phyloP scores from a whole-genome alignment of 345 rosid genomes.

The Eucalyptus sp. region DNA sequence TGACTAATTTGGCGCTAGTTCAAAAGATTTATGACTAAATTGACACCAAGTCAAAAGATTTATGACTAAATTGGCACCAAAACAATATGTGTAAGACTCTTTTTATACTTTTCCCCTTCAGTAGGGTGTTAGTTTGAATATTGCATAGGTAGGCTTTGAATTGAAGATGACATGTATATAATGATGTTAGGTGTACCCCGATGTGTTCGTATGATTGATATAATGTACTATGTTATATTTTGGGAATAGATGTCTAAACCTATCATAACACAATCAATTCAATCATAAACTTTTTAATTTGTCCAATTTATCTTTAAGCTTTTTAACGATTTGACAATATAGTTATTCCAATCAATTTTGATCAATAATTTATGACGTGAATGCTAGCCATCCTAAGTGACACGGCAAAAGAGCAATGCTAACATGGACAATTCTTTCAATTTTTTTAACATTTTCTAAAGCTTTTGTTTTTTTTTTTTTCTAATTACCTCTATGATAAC shows the following conservation, averaged over 20 bases:
- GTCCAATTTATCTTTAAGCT: too few species aligned
- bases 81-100: too few species aligned
- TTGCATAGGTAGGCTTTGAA: background rate
- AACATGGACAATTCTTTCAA: too few species aligned
- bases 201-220: background rate
- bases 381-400: too few species aligned
- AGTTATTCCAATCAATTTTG: background rate
- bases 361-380: fast-evolving
- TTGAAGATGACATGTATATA: background rate
- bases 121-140: background rate
- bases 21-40: too few species aligned
- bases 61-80: too few species aligned
- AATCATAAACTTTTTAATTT: background rate
- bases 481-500: background rate
- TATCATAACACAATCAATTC: background rate
- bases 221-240: background rate
- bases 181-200: background rate
- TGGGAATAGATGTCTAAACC: background rate
- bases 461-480: background rate
- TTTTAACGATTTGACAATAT: too few species aligned
- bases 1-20: too few species aligned
- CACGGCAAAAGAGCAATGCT: background rate
- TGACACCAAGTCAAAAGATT: too few species aligned
- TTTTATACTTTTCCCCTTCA: too few species aligned
- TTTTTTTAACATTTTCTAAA: too few species aligned